These are phyloP conservation scores for Massospora cicadina DNA, from an alignment of 371 early-diverging fungal species.

Conservation along the genomic window DNA sequence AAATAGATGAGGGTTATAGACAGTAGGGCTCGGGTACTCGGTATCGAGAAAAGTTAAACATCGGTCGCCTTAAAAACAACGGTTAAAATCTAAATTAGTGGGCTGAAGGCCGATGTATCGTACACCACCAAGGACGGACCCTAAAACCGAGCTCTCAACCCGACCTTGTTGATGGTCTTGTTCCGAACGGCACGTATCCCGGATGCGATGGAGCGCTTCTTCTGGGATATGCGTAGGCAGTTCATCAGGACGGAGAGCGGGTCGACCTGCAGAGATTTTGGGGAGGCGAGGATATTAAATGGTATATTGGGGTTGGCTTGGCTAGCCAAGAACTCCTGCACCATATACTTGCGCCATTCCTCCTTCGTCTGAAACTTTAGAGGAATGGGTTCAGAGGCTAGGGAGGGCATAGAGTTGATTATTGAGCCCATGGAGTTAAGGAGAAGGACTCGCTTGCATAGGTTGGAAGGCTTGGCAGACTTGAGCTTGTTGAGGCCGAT, in stretches of 20 bases:
- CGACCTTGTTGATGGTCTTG: neutral
- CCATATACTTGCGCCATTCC: slow-evolving; percentile 4
- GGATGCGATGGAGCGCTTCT: neutral
- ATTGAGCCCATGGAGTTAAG: neutral
- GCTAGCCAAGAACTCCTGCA: neutral
- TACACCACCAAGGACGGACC: neutral
- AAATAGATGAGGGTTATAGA: no score
- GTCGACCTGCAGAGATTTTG: neutral
- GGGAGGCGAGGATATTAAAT: neutral
- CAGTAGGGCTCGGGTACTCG: no score
- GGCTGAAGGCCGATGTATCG: neutral
- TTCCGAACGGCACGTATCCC: neutral
- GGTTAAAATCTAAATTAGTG: no score
- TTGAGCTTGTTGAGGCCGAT: slow-evolving; percentile 18
- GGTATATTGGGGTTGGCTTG: neutral
- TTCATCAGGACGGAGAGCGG: neutral
- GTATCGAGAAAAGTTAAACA: no score
- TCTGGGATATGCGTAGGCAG: slow-evolving; percentile 1
- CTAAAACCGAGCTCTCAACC: neutral
- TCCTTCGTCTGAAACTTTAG: neutral
- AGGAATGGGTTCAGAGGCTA: neutral
- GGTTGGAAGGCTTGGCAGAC: neutral
- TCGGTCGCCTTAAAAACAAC: no score
- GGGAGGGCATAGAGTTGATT: neutral
- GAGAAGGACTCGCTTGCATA: neutral